Percentiles rank a stretch among this genome's conserved stretches.
Conservation (phyloP, 768 basidiomycete genomes). For the Tricholoma matsutake region DNA sequence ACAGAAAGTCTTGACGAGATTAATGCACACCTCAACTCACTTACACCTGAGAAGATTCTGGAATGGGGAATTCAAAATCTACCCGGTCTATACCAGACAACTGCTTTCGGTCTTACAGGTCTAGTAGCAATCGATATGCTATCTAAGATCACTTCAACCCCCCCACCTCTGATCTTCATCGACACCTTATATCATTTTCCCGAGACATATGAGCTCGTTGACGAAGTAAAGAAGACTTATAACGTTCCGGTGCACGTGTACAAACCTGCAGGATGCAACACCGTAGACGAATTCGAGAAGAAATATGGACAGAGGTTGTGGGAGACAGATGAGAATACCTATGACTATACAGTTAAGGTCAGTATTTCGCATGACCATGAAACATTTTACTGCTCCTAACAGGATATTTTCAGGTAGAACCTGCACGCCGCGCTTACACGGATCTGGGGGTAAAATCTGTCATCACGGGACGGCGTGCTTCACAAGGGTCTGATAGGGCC, state of each 20-base stretch:
- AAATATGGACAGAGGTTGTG: constrained; percentile 81
- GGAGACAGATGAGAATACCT: constrained; percentile 83
- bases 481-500: constrained; percentile 90
- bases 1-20: constrained; percentile 57
- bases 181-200: constrained; percentile 96
- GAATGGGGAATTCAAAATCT: constrained; percentile 80
- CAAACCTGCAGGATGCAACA: constrained; percentile 70
- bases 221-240: constrained; percentile 77
- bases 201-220: constrained; percentile 88
- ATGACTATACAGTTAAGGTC: constrained; percentile 93
- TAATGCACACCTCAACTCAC: constrained; percentile 69
- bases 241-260: constrained; percentile 71
- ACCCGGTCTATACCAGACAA: constrained; percentile 86
- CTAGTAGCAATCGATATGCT: constrained; percentile 95
- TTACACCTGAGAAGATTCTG: constrained; percentile 83
- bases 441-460: constrained; percentile 76
- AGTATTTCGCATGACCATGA: constrained; percentile 13
- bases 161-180: constrained; percentile 89
- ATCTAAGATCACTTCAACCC: constrained; percentile 64
- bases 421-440: constrained; percentile 84
- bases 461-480: constrained; percentile 92
- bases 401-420: constrained; percentile 68
- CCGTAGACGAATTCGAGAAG: constrained; percentile 69
- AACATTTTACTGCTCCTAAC: background rate
- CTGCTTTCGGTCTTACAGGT: constrained; percentile 95